Percentiles rank a stretch among this genome's conserved stretches.
Evolutionary conservation across 352 stramenopile genomes (phyloP).

Genomic region (Salisapilia sapeloensis): DNA sequence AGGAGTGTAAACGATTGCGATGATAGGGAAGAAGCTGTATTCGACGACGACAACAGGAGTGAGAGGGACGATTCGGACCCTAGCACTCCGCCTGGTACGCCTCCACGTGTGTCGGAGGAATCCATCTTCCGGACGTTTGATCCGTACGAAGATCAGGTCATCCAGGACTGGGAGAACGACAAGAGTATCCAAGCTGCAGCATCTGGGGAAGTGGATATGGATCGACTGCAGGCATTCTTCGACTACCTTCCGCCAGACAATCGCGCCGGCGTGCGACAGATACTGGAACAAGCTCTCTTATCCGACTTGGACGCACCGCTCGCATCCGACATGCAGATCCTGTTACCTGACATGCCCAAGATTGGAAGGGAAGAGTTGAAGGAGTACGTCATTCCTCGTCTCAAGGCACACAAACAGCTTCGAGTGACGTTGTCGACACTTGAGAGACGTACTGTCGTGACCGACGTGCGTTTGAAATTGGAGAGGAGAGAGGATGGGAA

Average conservation of each 20-base stretch:
- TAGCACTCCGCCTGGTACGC: conserved; percentile 55
- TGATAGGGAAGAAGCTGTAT: background rate
- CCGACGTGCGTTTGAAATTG: conserved; percentile 63
- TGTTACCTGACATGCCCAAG: conserved; percentile 28
- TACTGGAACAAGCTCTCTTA: conserved; percentile 34
- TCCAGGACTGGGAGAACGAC: conserved; percentile 52
- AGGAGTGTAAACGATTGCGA: background rate
- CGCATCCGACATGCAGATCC: conserved; percentile 50
- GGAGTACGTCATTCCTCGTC: conserved; percentile 42
- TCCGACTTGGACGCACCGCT: conserved; percentile 18
- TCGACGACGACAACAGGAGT: background rate
- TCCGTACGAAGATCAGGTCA: conserved; percentile 32
- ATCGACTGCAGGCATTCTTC: conserved; percentile 26
- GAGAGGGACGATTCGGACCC: too few relatives aligned
- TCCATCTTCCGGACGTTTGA: conserved; percentile 26
- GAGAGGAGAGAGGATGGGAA: conserved; percentile 40
- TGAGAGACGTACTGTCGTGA: conserved; percentile 55
- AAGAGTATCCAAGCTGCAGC: conserved; percentile 26
- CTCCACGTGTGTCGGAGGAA: conserved; percentile 43
- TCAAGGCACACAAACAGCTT: conserved; percentile 53
- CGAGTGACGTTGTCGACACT: conserved; percentile 50
- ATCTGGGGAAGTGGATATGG: conserved; percentile 22
- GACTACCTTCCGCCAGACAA: conserved; percentile 47
- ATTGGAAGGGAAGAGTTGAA: conserved; percentile 38
- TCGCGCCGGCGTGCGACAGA: conserved; percentile 37